Evolutionary conservation across 225 moss, liverwort and hornwort genomes (phyloP).

Genomic region (Ulota crispa): DNA sequence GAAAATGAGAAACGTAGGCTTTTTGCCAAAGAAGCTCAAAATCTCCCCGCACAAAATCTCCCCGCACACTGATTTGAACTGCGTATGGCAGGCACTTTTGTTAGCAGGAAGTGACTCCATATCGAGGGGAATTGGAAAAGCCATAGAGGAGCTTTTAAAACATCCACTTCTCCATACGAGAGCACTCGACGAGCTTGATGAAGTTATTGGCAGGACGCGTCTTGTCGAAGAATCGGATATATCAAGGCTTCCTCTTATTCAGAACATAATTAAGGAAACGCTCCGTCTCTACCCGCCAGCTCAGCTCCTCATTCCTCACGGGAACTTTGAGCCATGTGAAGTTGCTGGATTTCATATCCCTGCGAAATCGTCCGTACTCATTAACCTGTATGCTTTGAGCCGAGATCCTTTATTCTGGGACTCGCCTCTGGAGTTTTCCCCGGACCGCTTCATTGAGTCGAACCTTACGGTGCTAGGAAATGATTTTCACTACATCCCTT

Average conservation of each 20-base stretch:
- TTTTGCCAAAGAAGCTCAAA: too few relatives aligned
- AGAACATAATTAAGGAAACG: constrained; percentile 55
- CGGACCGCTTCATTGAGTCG: constrained; percentile 47
- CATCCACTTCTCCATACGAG: constrained; percentile 28
- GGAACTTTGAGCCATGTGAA: constrained; percentile 37
- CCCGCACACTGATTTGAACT: too few relatives aligned
- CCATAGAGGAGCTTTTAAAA: constrained; percentile 40
- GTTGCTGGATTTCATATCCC: constrained; percentile 59
- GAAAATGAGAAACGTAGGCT: too few relatives aligned
- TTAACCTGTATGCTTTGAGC: constrained; percentile 58
- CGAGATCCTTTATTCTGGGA: constrained; percentile 56
- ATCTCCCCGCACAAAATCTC: too few relatives aligned
- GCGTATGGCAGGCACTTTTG: constrained; percentile 43
- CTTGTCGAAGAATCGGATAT: constrained; percentile 57
- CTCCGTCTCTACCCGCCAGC: constrained; percentile 55
- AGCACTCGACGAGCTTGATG: constrained; percentile 53
- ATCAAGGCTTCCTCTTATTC: constrained; percentile 42
- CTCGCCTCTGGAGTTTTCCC: constrained; percentile 43
- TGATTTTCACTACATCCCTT: constrained; percentile 53
- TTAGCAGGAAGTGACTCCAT: constrained; percentile 43
- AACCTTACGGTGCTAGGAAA: constrained; percentile 33
- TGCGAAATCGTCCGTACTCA: constrained; percentile 37
- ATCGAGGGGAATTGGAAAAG: constrained; percentile 33
- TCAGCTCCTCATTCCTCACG: constrained; percentile 49
- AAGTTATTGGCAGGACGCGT: constrained; percentile 43